These are phyloP conservation scores for Acmispon strigosus DNA, from an alignment of 306 rosid species.

Conservation along the genomic window DNA sequence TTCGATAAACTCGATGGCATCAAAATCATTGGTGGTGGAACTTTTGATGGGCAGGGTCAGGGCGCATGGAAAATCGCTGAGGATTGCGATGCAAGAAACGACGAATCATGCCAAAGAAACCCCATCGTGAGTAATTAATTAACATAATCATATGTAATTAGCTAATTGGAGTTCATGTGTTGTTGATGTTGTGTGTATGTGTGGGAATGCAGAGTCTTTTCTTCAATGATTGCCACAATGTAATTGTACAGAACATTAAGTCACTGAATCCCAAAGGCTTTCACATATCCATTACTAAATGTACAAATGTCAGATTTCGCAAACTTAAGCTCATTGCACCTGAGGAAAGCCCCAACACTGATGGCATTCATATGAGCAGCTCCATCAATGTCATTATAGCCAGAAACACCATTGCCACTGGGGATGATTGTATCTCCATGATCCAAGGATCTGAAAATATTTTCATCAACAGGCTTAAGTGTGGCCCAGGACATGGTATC, in stretches of 20 bases:
- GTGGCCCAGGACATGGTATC: constrained; percentile 47
- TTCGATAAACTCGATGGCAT: constrained; percentile 46
- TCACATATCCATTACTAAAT: constrained; percentile 26
- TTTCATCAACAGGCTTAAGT: constrained; percentile 20
- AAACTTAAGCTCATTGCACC: constrained; percentile 27
- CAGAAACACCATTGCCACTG: constrained; percentile 20
- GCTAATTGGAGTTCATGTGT: too few relatives aligned
- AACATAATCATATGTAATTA: too few relatives aligned
- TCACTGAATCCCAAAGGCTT: constrained; percentile 37
- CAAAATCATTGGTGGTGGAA: constrained; percentile 55
- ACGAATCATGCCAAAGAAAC: constrained; percentile 22
- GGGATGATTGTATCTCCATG: constrained; percentile 41
- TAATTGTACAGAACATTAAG: neutral
- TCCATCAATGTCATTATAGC: constrained; percentile 3
- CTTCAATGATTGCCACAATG: neutral
- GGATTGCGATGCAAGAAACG: constrained; percentile 16
- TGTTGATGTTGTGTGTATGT: too few relatives aligned
- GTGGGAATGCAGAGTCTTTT: constrained; percentile 21
- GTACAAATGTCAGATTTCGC: constrained; percentile 24
- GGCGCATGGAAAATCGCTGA: constrained; percentile 35
- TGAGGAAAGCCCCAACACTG: constrained; percentile 35
- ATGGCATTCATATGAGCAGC: constrained; percentile 40
- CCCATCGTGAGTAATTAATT: constrained; percentile 53
- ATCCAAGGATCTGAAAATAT: constrained; percentile 16
- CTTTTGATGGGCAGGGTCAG: constrained; percentile 64